phyloP scores from a whole-genome alignment of 139 green algal species.

The Micractinium conductrix region DNA sequence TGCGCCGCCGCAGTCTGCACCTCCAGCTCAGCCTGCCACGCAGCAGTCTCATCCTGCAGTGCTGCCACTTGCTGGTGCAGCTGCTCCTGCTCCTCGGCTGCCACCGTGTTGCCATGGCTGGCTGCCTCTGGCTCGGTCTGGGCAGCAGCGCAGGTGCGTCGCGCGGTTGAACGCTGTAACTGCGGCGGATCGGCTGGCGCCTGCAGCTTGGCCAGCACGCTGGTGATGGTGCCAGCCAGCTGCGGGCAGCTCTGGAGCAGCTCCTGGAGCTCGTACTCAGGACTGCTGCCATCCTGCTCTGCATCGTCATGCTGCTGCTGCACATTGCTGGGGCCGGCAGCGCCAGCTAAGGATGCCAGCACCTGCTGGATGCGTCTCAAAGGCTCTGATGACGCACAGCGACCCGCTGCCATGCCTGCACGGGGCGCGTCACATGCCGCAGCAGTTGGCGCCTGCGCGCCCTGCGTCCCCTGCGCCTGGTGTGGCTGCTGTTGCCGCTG shows the following conservation, averaged over 20 bases:
- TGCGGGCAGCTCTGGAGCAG: constrained; percentile 24
- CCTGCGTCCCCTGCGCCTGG: neutral
- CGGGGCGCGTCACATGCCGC: neutral
- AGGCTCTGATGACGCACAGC: neutral
- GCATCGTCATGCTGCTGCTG: neutral
- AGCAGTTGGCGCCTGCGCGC: too few relatives aligned
- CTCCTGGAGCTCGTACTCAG: constrained; percentile 24
- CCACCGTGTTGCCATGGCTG: neutral
- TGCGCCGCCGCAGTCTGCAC: constrained; percentile 32
- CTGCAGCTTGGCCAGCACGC: neutral
- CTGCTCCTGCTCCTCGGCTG: constrained; percentile 15
- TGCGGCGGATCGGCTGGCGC: neutral
- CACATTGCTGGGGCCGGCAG: neutral
- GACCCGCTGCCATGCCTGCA: neutral
- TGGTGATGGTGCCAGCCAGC: neutral
- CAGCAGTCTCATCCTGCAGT: constrained; percentile 48
- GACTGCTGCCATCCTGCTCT: neutral
- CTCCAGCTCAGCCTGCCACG: constrained; percentile 40
- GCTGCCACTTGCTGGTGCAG: constrained; percentile 8
- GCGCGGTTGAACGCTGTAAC: neutral
- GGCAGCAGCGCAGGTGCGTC: neutral
- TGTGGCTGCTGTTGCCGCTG: neutral
- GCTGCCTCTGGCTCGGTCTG: constrained; percentile 40
- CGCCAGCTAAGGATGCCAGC: neutral
- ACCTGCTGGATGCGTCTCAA: constrained; percentile 5